These are phyloP conservation scores for Arthromyces matolae DNA, from an alignment of 768 basidiomycete genomes.

Conservation along the genomic window DNA sequence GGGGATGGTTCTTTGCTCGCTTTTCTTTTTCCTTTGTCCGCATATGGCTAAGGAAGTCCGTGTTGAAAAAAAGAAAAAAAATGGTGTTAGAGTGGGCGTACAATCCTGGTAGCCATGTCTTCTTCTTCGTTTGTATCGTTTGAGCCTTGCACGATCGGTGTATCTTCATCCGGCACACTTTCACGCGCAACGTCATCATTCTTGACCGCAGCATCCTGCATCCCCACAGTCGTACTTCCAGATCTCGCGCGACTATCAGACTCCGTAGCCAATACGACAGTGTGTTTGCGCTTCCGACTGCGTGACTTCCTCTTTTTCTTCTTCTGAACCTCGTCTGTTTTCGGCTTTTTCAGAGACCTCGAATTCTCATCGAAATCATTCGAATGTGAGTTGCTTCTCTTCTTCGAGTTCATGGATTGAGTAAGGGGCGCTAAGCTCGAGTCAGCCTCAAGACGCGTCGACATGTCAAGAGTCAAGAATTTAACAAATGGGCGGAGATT, in stretches of 20 bases:
- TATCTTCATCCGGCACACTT: not conserved
- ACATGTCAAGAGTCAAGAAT: constrained; percentile 7
- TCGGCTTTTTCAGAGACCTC: constrained; percentile 29
- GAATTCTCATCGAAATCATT: constrained; percentile 19
- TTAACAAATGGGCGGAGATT: not conserved
- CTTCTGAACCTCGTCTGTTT: constrained; percentile 24
- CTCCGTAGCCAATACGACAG: constrained; percentile 23
- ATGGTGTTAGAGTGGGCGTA: constrained; percentile 10
- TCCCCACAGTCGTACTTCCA: constrained; percentile 13
- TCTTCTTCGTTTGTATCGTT: constrained; percentile 1
- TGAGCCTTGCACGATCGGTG: constrained; percentile 1
- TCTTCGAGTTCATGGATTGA: constrained; percentile 27
- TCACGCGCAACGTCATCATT: not conserved
- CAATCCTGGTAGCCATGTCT: constrained; percentile 14
- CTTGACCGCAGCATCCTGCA: constrained; percentile 7
- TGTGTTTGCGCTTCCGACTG: constrained; percentile 34
- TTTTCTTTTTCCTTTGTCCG: constrained; percentile 39
- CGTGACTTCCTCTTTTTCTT: constrained; percentile 35
- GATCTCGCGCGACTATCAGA: constrained; percentile 13
- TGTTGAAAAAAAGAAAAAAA: not conserved
- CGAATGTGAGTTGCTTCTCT: constrained; percentile 28
- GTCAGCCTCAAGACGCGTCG: constrained; percentile 34
- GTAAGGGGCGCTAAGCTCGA: constrained; percentile 23
- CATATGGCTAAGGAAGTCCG: constrained; percentile 18
- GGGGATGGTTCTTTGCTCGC: constrained; percentile 24